Evolutionary conservation across 2,329 filamentous ascomycete species (phyloP), one percentile per base, ranked within the genome.

Genomic region (Neonectria hederae): DNA sequence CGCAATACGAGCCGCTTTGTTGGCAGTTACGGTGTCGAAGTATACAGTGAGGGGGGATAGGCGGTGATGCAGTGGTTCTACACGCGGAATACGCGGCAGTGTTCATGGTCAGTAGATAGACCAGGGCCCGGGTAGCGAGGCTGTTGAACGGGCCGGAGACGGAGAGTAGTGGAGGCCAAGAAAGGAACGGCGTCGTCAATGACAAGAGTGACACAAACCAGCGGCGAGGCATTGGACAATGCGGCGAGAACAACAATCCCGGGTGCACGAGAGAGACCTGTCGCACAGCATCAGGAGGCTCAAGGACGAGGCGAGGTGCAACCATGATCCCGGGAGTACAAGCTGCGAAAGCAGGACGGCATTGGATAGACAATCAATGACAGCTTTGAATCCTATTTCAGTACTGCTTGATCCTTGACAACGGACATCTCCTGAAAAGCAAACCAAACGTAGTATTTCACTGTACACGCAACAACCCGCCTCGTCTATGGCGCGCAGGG

Each of bases 71-170:
- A 42, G 19, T 48, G 43, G 32, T n/a, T 53, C 38, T 19, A n/a
- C 54, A 42, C 48, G 28, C 59, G 59, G 54, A 32, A 53, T 53
- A n/a, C 48, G 30, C 54, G 54, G 54, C 54, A 42, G 42, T 51
- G 35, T 38, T n/a, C 2, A 17, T 38, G 32, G 35, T 38, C 17
- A n/a, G n/a, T 13, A 10, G 13, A 38, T n/a, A 7, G 14, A n/a
- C 9, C 32, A 11, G 21, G 42, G 54, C 42, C 54, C 42, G 42
- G 19, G n/a, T 4, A 46, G 42, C 11, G 19, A 22, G 38, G 24
- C 24, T 26, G 35, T 14, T 45, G 28, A 13, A 42, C n/a, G 24
- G 35, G 38, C n/a, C 51, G 42, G 28, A 48, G 54, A 21, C n/a
- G 52, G 58, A 42, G 56, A 49, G 24, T 21, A n/a, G 42, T 26